Base-by-base conservation (phyloP, 805 yeast species). In the Tetrapisispora phaffii region DNA sequence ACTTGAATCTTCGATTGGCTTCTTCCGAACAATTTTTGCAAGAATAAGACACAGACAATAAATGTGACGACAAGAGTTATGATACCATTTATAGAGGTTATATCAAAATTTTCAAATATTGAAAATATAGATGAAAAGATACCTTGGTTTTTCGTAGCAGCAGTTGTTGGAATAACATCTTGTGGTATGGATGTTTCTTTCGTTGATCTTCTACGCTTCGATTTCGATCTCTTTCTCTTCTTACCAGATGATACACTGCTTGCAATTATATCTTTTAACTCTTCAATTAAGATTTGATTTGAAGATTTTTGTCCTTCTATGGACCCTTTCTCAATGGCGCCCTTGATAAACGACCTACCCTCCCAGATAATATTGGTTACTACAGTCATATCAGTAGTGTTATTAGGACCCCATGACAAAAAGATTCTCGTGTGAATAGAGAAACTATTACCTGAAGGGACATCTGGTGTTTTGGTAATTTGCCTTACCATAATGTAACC, bases 301-400 rank as follows among this genome's bases (percentile, higher is more conserved):
- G 82, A 70, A 20, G 76, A 79, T 51, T 76, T 79, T 59, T 85
- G 95, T 0, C 93, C 94, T 34, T 80, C 79, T 46, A 80, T 74
- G 5, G 87, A 72, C 36, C 87, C 88, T 48, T 76, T 83, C 56
- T 85, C 94, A 50, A 85, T 77, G 0, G 84, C 79, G 19, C 85
- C 75, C 59, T 82, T 84, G 51, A 85, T 73, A 82, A 88, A 81
- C 29, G 86, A 79, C 52, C 78, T 79, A 7, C 84, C 85, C 1
- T 79, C 69, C 94, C 94, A 85, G 22, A 76, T 73, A 44, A 83
- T 74, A 41, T 66, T 71, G 1, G 84, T 81, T 3, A 77, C 68
- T 16, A 81, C 75, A 29, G 68, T 68, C 17, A 85, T 44, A 21
- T 62, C 66, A 0, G 90, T 80, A 2, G 63, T 42, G 56, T 80